Evolutionary conservation across 345 rosid genomes (phyloP).

Genomic region (Laguncularia racemosa): DNA sequence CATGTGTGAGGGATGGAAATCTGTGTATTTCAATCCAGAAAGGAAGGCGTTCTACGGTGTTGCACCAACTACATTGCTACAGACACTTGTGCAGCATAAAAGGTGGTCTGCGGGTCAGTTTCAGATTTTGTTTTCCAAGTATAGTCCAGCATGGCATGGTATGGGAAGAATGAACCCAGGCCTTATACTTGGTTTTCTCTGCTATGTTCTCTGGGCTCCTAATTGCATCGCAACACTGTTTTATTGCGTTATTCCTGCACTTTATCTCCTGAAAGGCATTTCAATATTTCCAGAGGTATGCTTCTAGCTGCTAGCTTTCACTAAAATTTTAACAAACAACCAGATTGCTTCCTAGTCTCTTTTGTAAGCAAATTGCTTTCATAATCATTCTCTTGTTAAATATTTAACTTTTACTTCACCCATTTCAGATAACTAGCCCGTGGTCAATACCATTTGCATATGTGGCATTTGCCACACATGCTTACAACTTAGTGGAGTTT

Average conservation of each 20-base stretch:
- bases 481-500: conserved; percentile 43
- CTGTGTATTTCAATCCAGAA: conserved; percentile 50
- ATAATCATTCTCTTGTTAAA: not conserved
- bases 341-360: not conserved
- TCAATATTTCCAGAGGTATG: conserved; percentile 66
- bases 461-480: conserved; percentile 22
- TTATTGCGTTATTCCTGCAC: conserved; percentile 50
- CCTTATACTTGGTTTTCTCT: conserved; percentile 34
- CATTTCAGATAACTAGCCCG: conserved; percentile 41
- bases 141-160: conserved; percentile 52
- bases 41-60: conserved; percentile 58
- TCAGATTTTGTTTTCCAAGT: conserved; percentile 51
- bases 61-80: conserved; percentile 44
- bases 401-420: no score
- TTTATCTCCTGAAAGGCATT: conserved; percentile 50
- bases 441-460: conserved; percentile 59
- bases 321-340: not conserved
- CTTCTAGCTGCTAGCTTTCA: not conserved
- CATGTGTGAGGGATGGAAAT: conserved; percentile 66
- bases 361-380: not conserved
- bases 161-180: conserved; percentile 45
- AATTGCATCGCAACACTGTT: conserved; percentile 37
- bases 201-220: conserved; percentile 52
- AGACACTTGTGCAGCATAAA: conserved; percentile 60
- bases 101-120: conserved; percentile 82